A percentile compares a stretch with the other conserved stretches of the same genome.
phyloP scores from a whole-genome alignment of 495 filamentous ascomycete genomes.

The Podospora pseudoanserina region DNA sequence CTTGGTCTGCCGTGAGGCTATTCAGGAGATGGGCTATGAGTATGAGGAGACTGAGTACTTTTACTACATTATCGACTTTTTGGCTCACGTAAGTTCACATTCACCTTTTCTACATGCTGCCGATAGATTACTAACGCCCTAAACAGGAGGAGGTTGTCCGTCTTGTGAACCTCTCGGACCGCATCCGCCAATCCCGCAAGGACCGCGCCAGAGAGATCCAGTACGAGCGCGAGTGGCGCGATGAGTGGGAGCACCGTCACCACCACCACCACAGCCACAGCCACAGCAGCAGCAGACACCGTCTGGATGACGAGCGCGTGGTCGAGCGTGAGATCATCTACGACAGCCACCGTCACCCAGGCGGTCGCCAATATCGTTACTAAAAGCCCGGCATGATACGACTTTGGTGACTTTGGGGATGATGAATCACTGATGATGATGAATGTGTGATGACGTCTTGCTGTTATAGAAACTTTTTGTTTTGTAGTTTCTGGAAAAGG shows the following conservation, averaged over 20 bases:
- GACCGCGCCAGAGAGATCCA: slow-evolving; percentile 78
- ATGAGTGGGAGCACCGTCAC: slow-evolving; percentile 63
- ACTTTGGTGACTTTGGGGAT: slow-evolving; percentile 3
- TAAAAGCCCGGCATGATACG: background rate
- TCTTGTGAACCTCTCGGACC: slow-evolving; percentile 76
- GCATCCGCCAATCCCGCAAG: slow-evolving; percentile 72
- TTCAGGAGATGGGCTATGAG: slow-evolving; percentile 78
- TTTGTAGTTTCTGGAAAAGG: background rate
- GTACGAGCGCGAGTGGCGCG: slow-evolving; percentile 63
- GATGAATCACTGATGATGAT: slow-evolving; percentile 3
- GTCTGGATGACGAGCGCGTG: slow-evolving; percentile 54
- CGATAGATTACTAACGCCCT: slow-evolving; percentile 22
- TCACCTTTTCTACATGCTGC: slow-evolving; percentile 8
- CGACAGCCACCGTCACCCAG: slow-evolving; percentile 37
- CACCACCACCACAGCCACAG: slow-evolving; percentile 33
- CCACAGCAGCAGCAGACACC: slow-evolving; percentile 32
- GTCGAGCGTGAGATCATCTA: slow-evolving; percentile 58
- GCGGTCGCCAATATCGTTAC: slow-evolving; percentile 16
- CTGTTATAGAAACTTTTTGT: slow-evolving; percentile 5
- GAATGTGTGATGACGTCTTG: slow-evolving; percentile 6
- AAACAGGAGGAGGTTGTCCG: slow-evolving; percentile 79
- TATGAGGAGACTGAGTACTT: slow-evolving; percentile 87
- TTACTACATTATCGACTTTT: slow-evolving; percentile 90
- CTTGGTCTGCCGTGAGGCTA: slow-evolving; percentile 80
- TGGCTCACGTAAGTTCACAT: slow-evolving; percentile 68